Evolutionary conservation across 306 rosid genomes (phyloP), one percentile per base, ranked within the genome.

Genomic region (Malus orientalis): DNA sequence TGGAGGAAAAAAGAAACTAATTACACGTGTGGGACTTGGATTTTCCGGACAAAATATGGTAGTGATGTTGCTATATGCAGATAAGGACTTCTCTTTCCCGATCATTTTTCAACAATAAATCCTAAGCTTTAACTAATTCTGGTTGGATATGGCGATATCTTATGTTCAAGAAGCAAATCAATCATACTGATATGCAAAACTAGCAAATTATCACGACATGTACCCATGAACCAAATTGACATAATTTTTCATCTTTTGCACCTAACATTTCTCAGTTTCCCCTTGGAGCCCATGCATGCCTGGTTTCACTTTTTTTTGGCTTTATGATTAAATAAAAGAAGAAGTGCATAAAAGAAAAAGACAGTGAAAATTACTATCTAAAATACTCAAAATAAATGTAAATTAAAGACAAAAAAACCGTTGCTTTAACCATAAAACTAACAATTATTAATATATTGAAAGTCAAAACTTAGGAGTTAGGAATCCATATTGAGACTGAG

Each of bases 401-500:
- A 58, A 58, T n/a, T 58, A n/a, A 15, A 22, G 5, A 58, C 5
- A 6, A 3, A n/a, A 58, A 12, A 36, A 6, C 40, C 30, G 22
- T 25, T 27, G 66, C 18, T 61, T 61, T 61, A 61, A 27, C 66
- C 66, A 25, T 32, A 27, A 61, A 61, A 61, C n/a, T 61, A 61
- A 27, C 8, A 12, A 27, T 13, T 0, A 14, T 25, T 61, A 61
- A 20, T 30, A 57, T 53, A 66, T 30, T 74, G 66, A 13, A 40
- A 63, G 73, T 78, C 76, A 79, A 65, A 57, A 36, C 72, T 54
- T 64, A 70, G 79, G 76, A n/a, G 36, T 72, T 36, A 53, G 64
- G 53, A 60, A 67, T 74, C 60, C 33, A 74, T 61, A 19, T 53
- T 19, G 1, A 60, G 76, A 58, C 29, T 29, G 59, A 53, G 45